Conservation (phyloP, 257 asterid genomes). For the Buddleja alternifolia region DNA sequence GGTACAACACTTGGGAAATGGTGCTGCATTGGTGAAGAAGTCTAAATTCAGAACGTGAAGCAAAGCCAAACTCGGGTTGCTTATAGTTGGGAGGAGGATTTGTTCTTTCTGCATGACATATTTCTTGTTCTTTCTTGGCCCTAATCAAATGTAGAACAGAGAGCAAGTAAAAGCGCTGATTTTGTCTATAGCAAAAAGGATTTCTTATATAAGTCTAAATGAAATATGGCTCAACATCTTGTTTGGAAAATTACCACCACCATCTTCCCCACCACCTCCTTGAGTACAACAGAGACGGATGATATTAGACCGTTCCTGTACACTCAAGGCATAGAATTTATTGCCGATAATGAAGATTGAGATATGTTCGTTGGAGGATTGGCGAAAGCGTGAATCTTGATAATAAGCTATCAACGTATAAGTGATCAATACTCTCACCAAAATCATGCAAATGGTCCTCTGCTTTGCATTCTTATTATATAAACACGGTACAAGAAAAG, state of each 20-base stretch:
- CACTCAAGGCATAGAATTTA: no score
- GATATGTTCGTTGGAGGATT: no score
- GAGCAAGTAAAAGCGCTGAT: not conserved
- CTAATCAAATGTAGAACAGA: not conserved
- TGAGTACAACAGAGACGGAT: no score
- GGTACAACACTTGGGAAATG: constrained; percentile 60
- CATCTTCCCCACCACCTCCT: no score
- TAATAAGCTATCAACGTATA: no score
- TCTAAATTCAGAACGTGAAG: constrained; percentile 18
- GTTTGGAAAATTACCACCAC: no score
- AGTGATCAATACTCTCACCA: no score
- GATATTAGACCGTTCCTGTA: no score
- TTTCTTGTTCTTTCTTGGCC: constrained; percentile 5
- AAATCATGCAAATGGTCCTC: not conserved
- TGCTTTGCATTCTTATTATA: constrained; percentile 4
- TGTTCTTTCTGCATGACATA: not conserved
- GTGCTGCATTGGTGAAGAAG: constrained; percentile 37
- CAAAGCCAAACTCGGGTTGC: not conserved
- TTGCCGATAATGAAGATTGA: no score
- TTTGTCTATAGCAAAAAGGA: not conserved
- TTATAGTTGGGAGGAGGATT: not conserved
- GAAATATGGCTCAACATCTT: no score
- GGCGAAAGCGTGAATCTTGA: no score
- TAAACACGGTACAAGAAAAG: not conserved
- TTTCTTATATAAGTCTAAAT: no score